phyloP scores from a whole-genome alignment of 1,139 yeast species.

The Suzukiozyma palmioleophila region DNA sequence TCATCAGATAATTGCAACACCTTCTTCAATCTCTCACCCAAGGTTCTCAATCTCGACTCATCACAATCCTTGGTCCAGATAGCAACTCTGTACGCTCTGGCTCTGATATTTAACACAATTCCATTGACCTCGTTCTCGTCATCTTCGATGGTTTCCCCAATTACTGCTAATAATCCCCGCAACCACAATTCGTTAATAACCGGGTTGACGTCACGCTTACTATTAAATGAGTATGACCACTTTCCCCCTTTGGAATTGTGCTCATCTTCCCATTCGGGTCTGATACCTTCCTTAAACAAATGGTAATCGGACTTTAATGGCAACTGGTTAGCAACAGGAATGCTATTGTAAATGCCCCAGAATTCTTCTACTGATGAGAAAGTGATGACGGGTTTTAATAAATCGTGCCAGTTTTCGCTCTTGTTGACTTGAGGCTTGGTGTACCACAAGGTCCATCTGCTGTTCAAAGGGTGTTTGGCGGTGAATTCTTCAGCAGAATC shows the following conservation, averaged over 20 bases:
- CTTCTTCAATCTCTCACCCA: constrained; percentile 85
- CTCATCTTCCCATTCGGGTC: constrained; percentile 98
- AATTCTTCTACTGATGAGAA: constrained; percentile 94
- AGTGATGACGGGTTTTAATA: constrained; percentile 88
- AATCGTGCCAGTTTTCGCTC: constrained; percentile 88
- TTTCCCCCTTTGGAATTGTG: constrained; percentile 90
- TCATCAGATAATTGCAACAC: constrained; percentile 64
- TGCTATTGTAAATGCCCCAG: constrained; percentile 96
- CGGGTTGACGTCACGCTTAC: constrained; percentile 54
- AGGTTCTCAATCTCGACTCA: constrained; percentile 55
- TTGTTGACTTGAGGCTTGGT: constrained; percentile 83
- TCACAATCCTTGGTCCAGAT: constrained; percentile 89
- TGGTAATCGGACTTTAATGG: constrained; percentile 94
- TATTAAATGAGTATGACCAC: constrained; percentile 73
- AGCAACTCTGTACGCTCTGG: constrained; percentile 78
- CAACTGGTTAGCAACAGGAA: constrained; percentile 88
- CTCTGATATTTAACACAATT: constrained; percentile 85
- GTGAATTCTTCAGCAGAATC: constrained; percentile 66
- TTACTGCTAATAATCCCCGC: constrained; percentile 81
- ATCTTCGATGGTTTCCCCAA: constrained; percentile 94
- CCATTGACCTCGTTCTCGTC: constrained; percentile 93
- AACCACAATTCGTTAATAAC: constrained; percentile 92
- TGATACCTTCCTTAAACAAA: constrained; percentile 87
- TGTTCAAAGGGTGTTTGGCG: constrained; percentile 87
- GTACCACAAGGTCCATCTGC: constrained; percentile 97